Evolutionary conservation across 78 protist genomes (phyloP).

Genomic region (Isochrysis galbana): DNA sequence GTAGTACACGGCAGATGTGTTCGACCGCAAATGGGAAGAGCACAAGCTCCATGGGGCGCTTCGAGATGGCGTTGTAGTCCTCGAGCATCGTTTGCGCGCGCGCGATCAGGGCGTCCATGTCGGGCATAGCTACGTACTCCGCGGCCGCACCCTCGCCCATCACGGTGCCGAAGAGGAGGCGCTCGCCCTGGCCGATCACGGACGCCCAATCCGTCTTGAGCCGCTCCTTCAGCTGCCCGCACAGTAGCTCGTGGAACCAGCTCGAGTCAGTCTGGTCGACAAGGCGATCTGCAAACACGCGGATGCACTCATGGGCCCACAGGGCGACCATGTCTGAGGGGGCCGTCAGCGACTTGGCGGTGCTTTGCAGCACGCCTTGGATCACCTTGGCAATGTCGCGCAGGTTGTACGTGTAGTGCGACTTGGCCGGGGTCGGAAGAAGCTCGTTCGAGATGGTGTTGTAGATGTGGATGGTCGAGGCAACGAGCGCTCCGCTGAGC

Average conservation of each 20-base stretch:
- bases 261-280: conserved; percentile 39
- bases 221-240: neutral
- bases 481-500: neutral
- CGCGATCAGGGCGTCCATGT: neutral
- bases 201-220: neutral
- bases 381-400: conserved; percentile 59
- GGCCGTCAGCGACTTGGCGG: neutral
- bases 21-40: conserved; percentile 50
- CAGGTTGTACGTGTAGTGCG: conserved; percentile 70
- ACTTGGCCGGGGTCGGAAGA: conserved; percentile 58
- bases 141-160: neutral
- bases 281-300: conserved; percentile 61
- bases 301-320: conserved; percentile 58
- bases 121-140: conserved; percentile 32
- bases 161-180: neutral
- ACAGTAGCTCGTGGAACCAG: conserved; percentile 17
- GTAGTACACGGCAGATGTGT: conserved; percentile 50
- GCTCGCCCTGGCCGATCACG: neutral
- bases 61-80: conserved; percentile 47
- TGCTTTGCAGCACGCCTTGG: conserved; percentile 35
- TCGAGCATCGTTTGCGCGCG: neutral
- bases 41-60: conserved; percentile 60
- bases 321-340: conserved; percentile 12
- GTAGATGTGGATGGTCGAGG: conserved; percentile 23
- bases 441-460: conserved; percentile 16